These are phyloP conservation scores for Ensete glaucum DNA, from an alignment of 176 grass and related monocot species.

Conservation along the genomic window DNA sequence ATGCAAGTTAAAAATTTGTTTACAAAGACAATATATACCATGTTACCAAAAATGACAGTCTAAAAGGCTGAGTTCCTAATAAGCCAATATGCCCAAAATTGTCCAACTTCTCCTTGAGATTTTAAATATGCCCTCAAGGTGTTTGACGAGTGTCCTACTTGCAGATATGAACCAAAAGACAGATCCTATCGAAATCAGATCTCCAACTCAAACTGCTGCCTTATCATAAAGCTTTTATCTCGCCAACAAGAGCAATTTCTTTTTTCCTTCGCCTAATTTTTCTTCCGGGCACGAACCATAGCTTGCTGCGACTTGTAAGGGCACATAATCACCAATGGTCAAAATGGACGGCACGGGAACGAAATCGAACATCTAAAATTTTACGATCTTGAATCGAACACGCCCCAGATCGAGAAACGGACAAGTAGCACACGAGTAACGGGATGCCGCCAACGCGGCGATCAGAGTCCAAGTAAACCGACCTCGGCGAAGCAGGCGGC, in stretches of 20 bases:
- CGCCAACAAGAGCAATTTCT: no score
- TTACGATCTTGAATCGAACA: not conserved
- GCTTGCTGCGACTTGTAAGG: not conserved
- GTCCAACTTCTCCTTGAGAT: not conserved
- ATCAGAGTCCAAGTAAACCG: not conserved
- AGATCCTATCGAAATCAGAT: not conserved
- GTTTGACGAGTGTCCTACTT: not conserved
- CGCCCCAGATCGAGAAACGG: not conserved
- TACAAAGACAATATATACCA: no score
- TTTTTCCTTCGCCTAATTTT: not conserved
- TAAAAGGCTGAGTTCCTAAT: no score
- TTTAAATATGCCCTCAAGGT: not conserved
- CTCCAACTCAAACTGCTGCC: not conserved
- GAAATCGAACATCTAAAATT: no score
- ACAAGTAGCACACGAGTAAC: not conserved
- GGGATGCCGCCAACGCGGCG: not conserved
- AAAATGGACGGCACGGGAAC: not conserved
- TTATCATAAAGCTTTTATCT: not conserved
- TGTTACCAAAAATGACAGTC: not conserved
- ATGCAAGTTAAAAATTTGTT: not conserved
- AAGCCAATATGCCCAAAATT: not conserved
- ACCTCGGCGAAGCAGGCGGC: constrained; percentile 95
- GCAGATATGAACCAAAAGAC: not conserved
- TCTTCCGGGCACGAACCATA: not conserved
- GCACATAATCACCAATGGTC: not conserved